phyloP scores from a whole-genome alignment of 345 rosid genomes.

The Populus alba region DNA sequence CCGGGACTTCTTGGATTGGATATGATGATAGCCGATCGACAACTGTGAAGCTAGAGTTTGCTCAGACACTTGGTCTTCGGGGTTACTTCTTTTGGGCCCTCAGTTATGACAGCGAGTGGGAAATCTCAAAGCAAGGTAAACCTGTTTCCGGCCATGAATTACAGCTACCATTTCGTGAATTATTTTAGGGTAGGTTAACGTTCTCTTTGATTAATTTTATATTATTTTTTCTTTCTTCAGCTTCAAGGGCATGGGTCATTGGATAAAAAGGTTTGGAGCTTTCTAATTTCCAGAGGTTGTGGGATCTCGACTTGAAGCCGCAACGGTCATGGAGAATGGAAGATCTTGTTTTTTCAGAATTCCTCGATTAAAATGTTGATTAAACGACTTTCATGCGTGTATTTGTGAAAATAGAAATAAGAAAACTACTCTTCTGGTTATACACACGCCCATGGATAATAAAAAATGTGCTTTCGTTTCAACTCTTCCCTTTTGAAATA shows the following conservation, averaged over 20 bases:
- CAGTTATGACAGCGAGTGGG: constrained; percentile 49
- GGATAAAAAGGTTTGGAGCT: not conserved
- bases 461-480: too few species aligned
- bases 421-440: too few species aligned
- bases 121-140: constrained; percentile 47
- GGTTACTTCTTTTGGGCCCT: constrained; percentile 83
- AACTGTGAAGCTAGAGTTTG: constrained; percentile 45
- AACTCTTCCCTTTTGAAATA: too few species aligned
- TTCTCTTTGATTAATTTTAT: not conserved
- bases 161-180: too few species aligned
- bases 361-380: too few species aligned
- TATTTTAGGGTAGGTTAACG: not conserved
- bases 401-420: too few species aligned
- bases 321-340: too few species aligned
- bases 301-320: too few species aligned
- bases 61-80: constrained; percentile 43
- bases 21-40: constrained; percentile 50
- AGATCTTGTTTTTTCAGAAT: too few species aligned
- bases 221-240: constrained; percentile 1
- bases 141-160: not conserved
- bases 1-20: constrained; percentile 39
- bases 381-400: too few species aligned
- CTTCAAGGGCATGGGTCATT: constrained; percentile 4
- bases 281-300: too few species aligned
- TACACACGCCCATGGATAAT: too few species aligned